Conservation (phyloP, 768 basidiomycete species). For the Pleurotus giganteus region DNA sequence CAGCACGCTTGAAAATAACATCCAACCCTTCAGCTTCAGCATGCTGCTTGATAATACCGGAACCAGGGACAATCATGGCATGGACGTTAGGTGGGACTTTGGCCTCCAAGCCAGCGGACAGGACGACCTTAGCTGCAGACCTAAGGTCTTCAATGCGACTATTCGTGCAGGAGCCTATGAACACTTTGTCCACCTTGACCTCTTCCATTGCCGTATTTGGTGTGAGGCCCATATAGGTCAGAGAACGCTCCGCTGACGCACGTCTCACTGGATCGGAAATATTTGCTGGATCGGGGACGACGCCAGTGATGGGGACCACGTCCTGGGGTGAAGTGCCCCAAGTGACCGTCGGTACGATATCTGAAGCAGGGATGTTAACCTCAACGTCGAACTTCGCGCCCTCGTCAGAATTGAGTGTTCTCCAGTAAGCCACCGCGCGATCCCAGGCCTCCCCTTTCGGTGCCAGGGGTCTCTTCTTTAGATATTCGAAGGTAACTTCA, state of each 20-base stretch:
- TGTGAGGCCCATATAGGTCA: constrained; percentile 85
- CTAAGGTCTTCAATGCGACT: constrained; percentile 92
- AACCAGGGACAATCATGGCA: constrained; percentile 92
- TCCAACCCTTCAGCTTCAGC: constrained; percentile 90
- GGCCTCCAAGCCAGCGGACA: constrained; percentile 70
- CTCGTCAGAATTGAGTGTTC: constrained; percentile 72
- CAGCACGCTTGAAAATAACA: constrained; percentile 82
- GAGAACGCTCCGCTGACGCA: constrained; percentile 68
- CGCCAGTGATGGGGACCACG: constrained; percentile 77
- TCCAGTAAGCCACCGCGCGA: constrained; percentile 82
- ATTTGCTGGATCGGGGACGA: constrained; percentile 71
- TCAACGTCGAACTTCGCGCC: constrained; percentile 85
- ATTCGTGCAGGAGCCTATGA: constrained; percentile 95
- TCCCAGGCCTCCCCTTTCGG: constrained; percentile 89
- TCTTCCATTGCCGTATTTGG: constrained; percentile 79
- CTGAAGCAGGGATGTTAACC: constrained; percentile 74
- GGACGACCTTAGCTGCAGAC: constrained; percentile 75
- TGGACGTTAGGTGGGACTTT: constrained; percentile 73
- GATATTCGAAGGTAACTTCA: constrained; percentile 82
- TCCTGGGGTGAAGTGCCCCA: constrained; percentile 96
- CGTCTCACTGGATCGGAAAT: constrained; percentile 66
- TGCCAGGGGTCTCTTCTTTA: constrained; percentile 75
- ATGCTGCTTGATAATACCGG: constrained; percentile 86
- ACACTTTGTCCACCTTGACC: constrained; percentile 82
- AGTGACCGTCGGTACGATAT: constrained; percentile 87